phyloP scores from a whole-genome alignment of 176 grass and related monocot genomes.

The Phragmites australis region DNA sequence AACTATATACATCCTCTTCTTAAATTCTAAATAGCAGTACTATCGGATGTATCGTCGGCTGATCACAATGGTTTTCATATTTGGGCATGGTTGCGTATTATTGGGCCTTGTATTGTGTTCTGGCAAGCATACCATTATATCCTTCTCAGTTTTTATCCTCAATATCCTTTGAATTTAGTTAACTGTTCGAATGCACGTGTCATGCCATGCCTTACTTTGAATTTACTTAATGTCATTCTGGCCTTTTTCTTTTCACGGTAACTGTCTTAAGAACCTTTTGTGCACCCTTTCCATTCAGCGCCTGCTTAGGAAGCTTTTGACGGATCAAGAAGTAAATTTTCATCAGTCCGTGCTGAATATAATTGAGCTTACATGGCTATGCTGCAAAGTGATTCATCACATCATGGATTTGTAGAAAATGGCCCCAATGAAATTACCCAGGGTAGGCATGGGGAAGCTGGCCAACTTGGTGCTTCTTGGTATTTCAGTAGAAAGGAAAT shows the following conservation, averaged over 20 bases:
- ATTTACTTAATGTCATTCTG: background rate
- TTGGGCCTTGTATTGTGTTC: background rate
- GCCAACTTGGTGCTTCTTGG: conserved; percentile 71
- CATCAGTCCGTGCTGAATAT: conserved; percentile 29
- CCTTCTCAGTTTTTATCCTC: background rate
- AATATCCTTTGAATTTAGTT: conserved; percentile 1
- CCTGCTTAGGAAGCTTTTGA: conserved; percentile 14
- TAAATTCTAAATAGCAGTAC: background rate
- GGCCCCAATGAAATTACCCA: conserved; percentile 42
- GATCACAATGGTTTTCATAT: background rate
- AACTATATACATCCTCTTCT: background rate
- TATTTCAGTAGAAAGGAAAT: conserved; percentile 90
- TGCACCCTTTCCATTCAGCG: conserved; percentile 17
- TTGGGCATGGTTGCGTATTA: background rate
- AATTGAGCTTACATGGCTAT: conserved; percentile 45
- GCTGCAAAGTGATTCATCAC: conserved; percentile 48
- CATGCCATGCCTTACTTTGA: background rate
- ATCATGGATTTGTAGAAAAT: conserved; percentile 56
- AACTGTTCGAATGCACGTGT: background rate
- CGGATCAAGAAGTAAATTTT: conserved; percentile 21
- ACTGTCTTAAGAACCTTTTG: conserved; percentile 1
- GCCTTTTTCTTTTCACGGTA: background rate
- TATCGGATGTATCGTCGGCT: background rate
- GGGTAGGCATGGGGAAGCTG: conserved; percentile 43
- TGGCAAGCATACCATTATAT: background rate